Evolutionary conservation across 23 red algal genomes (phyloP).

Genomic region (Gracilariopsis chorda): DNA sequence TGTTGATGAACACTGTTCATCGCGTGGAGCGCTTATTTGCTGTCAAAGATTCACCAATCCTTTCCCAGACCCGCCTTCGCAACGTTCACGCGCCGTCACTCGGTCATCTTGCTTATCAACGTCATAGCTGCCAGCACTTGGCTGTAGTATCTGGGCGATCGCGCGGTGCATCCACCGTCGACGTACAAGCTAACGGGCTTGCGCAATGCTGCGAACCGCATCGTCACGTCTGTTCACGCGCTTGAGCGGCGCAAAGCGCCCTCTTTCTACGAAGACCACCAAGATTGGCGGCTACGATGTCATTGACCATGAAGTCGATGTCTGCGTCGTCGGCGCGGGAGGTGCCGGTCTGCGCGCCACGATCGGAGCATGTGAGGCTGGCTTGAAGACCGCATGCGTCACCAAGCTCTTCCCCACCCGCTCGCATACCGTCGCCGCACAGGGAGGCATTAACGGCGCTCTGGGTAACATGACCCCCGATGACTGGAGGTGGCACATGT

Average conservation of each 20-base stretch:
- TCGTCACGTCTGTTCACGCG: not conserved
- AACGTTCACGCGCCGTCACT: too few relatives aligned
- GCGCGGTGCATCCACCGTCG: too few relatives aligned
- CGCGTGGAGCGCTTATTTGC: too few relatives aligned
- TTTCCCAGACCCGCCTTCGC: too few relatives aligned
- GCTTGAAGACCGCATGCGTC: conserved; percentile 74
- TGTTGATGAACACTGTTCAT: too few relatives aligned
- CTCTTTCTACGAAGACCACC: conserved; percentile 12
- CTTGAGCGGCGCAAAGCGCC: not conserved
- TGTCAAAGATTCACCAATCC: too few relatives aligned
- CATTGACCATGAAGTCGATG: conserved; percentile 88
- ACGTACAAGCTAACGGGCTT: too few relatives aligned
- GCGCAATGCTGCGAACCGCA: not conserved
- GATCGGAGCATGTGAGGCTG: conserved; percentile 89
- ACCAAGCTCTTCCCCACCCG: conserved; percentile 97
- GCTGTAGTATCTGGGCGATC: too few relatives aligned
- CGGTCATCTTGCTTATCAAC: too few relatives aligned
- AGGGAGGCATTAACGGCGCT: conserved; percentile 94
- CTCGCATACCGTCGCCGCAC: conserved; percentile 93
- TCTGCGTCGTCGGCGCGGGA: conserved; percentile 86
- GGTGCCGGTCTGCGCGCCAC: conserved; percentile 91
- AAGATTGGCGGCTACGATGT: conserved; percentile 69
- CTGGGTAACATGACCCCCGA: conserved; percentile 93
- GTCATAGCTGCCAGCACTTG: too few relatives aligned
- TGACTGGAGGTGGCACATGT: conserved; percentile 99